Evolutionary conservation across 495 filamentous ascomycete species (phyloP), one percentile per base, ranked within the genome.

Genomic region (Neurospora africana): DNA sequence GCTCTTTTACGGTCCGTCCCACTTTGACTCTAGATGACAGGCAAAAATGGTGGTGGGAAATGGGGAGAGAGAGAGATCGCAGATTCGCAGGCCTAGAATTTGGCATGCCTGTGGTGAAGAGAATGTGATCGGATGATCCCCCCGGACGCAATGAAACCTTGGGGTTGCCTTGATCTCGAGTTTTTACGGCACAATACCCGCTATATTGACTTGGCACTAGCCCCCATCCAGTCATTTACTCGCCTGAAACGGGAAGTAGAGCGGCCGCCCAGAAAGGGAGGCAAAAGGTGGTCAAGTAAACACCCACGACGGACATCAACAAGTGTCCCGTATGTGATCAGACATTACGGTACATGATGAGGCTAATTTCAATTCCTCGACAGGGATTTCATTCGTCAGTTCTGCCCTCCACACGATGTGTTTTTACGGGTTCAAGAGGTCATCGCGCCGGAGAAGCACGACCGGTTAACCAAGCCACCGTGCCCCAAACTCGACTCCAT

Each of bases 121-220:
- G n/a, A n/a, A n/a, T 58, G 27, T 33, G 53, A 61, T 61, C 23
- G 11, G 53, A 8, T 58, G 47, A 58, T 41, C 39, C 4, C 41
- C 4, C 53, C 27, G n/a, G n/a, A n/a, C n/a, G n/a, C n/a, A 65
- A 65, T 65, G 53, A 33, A 33, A 65, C 53, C 53, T 8, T 65
- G 23, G n/a, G n/a, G n/a, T n/a, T n/a, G 6, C 53, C 7, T 11
- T 65, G 1, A 15, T 33, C 35, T 33, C 53, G 19, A 33, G 6
- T 15, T 30, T 58, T 65, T 65, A 65, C 27, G 27, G 27, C 53
- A 33, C 4, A 0, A 2, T 33, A 33, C 7, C 53, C 13, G 53
- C 53, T 65, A 65, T 58, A 65, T 65, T 65, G 27, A 65, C 53
- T 65, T 33, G 53, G 27, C 53, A 65, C 53, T 65, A 65, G 27